Base-by-base conservation (phyloP, 2,329 filamentous ascomycete genomes). In the Penicillium sp. region DNA sequence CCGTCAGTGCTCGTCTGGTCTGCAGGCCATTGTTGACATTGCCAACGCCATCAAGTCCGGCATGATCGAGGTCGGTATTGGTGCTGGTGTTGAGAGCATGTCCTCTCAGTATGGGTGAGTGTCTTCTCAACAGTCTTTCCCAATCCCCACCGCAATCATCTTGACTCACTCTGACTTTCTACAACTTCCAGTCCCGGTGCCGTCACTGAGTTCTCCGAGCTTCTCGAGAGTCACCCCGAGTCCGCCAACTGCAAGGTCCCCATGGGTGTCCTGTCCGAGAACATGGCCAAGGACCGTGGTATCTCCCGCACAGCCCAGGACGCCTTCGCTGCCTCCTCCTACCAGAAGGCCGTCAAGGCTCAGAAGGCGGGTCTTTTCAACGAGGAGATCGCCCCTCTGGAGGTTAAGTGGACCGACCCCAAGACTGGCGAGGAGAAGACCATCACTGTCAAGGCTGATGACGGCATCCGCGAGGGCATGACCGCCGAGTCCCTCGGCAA, bases 21-120 rank as follows among this genome's bases (percentile, higher is more conserved):
- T 97, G 28, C 90, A 96, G 72, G 91, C 93, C 25, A 89, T 88
- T 65, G 86, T 93, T 51, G 91, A 97, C 68, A 85, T 97, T 64
- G 91, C 91, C 58, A 95, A 97, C 76, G 88, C 88, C 60, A 94
- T 98, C 73, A 82, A 82, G 65, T 69, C 82, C 4, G 93, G 90
- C 62, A 95, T 95, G 86, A 97, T 97, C 65, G 91, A 97, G 58
- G 74, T 97, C 54, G 93, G 93, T 60, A 83, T 97, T 59, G 93
- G 91, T 58, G 90, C 90, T 18, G 93, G 93, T 64, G 90, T 95
- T 25, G 93, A 98, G 82, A 93, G 87, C 77, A 98, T 98, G 93
- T 88, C 82, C 64, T 78, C 79, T 49, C 87, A 96, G 66, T 97
- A 97, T 69, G 93, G 91, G 83, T 86, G 75, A 60, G 81, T 71